phyloP scores from a whole-genome alignment of 2,329 filamentous ascomycete species.

The Neoscytalidium dimidiatum region DNA sequence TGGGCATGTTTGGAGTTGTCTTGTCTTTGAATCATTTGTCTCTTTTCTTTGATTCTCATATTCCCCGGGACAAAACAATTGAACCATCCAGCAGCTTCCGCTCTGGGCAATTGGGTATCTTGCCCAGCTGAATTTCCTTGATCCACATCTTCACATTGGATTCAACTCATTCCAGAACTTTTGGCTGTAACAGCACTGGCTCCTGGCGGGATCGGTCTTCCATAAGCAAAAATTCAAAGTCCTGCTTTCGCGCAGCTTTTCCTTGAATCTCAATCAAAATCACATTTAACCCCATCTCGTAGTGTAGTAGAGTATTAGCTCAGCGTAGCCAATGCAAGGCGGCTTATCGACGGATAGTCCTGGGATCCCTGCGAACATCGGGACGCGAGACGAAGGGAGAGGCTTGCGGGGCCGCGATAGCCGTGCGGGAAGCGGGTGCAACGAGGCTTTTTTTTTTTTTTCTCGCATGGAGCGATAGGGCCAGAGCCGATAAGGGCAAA shows the following conservation, averaged over 20 bases:
- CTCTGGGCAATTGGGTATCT: neutral
- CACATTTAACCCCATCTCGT: neutral
- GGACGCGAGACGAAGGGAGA: no score
- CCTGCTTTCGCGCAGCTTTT: neutral
- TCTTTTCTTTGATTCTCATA: slow-evolving; percentile 5
- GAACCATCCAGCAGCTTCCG: neutral
- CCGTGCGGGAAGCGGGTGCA: neutral
- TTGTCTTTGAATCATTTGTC: neutral
- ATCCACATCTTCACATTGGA: neutral
- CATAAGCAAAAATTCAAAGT: slow-evolving; percentile 5
- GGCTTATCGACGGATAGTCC: neutral
- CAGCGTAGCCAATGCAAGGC: neutral
- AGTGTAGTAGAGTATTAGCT: slow-evolving; percentile 3
- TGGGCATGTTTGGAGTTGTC: slow-evolving; percentile 8
- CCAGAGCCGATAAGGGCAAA: neutral
- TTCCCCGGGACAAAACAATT: slow-evolving; percentile 2
- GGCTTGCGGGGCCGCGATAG: neutral
- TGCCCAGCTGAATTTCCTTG: neutral
- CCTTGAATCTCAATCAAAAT: no score
- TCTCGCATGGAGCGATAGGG: neutral
- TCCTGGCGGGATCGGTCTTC: slow-evolving; percentile 1
- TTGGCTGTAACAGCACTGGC: neutral
- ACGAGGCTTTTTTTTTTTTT: neutral
- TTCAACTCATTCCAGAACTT: neutral
- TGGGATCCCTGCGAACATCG: neutral